These are phyloP conservation scores for Botrytis fabae DNA, from an alignment of 2,329 filamentous ascomycete species.

Conservation along the genomic window DNA sequence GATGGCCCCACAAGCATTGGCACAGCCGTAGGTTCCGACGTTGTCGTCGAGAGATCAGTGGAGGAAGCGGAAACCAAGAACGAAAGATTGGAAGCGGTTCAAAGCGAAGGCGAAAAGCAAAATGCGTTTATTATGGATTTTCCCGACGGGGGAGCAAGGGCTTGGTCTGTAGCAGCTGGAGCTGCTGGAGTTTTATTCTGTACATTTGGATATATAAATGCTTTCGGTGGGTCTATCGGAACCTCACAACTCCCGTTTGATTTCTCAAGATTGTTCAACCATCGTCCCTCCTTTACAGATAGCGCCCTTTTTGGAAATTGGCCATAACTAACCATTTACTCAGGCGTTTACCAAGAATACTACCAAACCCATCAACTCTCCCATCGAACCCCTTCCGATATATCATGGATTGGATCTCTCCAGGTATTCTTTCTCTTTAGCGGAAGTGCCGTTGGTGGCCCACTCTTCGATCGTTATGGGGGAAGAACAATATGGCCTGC, in stretches of 20 bases:
- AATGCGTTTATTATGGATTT: conserved; percentile 14
- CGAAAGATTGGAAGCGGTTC: neutral
- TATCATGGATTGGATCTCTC: conserved; percentile 18
- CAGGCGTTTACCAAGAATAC: conserved; percentile 56
- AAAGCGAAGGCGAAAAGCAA: neutral
- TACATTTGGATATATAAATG: conserved; percentile 50
- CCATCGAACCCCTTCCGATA: conserved; percentile 39
- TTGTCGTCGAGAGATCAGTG: conserved; percentile 6
- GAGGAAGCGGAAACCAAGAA: neutral
- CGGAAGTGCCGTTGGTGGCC: conserved; percentile 14
- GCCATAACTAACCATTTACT: neutral
- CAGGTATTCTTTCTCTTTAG: conserved; percentile 21
- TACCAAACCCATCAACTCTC: conserved; percentile 52
- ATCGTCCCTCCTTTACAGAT: neutral
- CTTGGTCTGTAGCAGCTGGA: conserved; percentile 56
- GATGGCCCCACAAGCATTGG: neutral
- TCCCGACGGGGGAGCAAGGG: conserved; percentile 54
- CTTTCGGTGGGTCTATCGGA: conserved; percentile 31
- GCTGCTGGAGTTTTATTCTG: conserved; percentile 47
- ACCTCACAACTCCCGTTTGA: neutral
- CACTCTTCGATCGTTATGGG: conserved; percentile 43
- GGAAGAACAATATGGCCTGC: conserved; percentile 48
- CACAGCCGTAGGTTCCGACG: neutral
- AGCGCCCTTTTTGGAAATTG: neutral
- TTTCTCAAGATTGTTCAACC: neutral